phyloP scores from a whole-genome alignment of 1,284 basidiomycete species.

The Cerioporus squamosus region DNA sequence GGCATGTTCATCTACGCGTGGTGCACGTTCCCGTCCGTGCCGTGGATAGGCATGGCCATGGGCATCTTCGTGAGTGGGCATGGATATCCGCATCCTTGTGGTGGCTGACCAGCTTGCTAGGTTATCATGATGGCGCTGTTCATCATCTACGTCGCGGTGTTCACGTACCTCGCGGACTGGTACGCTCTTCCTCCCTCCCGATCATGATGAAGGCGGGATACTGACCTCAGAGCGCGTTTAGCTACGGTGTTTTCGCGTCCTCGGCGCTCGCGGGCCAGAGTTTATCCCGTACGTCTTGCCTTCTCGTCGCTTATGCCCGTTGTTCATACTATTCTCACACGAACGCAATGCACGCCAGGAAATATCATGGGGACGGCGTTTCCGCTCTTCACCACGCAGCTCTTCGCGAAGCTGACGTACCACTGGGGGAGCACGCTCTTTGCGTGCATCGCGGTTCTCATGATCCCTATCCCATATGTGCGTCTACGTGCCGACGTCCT shows the following conservation, averaged over 20 bases:
- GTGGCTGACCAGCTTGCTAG: conserved; percentile 2
- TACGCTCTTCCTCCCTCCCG: conserved; percentile 34
- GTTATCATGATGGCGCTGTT: conserved; percentile 56
- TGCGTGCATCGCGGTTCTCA: conserved; percentile 58
- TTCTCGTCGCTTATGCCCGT: not conserved
- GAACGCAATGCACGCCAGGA: conserved; percentile 38
- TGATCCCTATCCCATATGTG: conserved; percentile 74
- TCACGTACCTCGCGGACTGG: conserved; percentile 78
- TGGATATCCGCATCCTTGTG: not conserved
- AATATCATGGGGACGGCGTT: conserved; percentile 63
- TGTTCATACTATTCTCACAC: not conserved
- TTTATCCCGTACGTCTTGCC: conserved; percentile 56
- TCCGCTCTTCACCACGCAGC: conserved; percentile 67
- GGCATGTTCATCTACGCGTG: conserved; percentile 73
- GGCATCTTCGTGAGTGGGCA: conserved; percentile 50
- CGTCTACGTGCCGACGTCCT: conserved; percentile 20
- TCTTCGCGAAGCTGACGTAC: conserved; percentile 64
- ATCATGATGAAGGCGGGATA: not conserved
- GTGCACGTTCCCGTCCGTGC: conserved; percentile 55
- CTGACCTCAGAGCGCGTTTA: conserved; percentile 25
- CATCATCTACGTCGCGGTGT: conserved; percentile 68
- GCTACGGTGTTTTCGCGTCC: conserved; percentile 76
- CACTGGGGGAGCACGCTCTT: conserved; percentile 77
- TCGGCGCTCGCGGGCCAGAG: conserved; percentile 82
- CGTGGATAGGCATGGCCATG: conserved; percentile 63